Evolutionary conservation across 345 rosid genomes (phyloP).

Genomic region (Alliaria petiolata): DNA sequence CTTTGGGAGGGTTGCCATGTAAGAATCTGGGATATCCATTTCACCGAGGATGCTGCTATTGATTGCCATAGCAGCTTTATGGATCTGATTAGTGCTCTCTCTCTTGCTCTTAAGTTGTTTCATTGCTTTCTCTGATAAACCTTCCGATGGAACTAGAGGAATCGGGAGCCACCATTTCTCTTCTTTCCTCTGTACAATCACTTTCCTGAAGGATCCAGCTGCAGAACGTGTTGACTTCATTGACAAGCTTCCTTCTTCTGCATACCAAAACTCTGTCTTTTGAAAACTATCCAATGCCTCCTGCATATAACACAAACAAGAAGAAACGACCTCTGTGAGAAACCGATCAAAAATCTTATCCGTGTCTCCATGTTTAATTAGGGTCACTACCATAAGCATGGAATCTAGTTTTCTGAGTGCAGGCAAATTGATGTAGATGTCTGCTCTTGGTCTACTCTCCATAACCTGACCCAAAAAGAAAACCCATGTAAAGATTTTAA

Average conservation of each 20-base stretch:
- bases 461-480: slow-evolving; percentile 45
- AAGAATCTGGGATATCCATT: slow-evolving; percentile 84
- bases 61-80: slow-evolving; percentile 94
- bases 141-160: slow-evolving; percentile 65
- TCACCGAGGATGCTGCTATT: slow-evolving; percentile 67
- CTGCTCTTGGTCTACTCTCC: slow-evolving; percentile 70
- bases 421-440: slow-evolving; percentile 80
- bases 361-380: too few species aligned
- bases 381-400: slow-evolving; percentile 65
- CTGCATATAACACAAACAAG: slow-evolving; percentile 36
- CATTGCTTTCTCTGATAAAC: slow-evolving; percentile 74
- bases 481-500: too few species aligned
- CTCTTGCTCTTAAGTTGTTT: slow-evolving; percentile 58
- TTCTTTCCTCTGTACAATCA: slow-evolving; percentile 60
- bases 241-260: slow-evolving; percentile 69
- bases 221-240: slow-evolving; percentile 51
- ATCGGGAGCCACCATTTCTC: slow-evolving; percentile 97
- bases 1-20: slow-evolving; percentile 78
- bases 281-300: slow-evolving; percentile 76
- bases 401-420: slow-evolving; percentile 85
- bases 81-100: slow-evolving; percentile 72
- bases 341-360: background rate
- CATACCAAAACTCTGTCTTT: slow-evolving; percentile 86
- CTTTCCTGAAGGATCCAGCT: slow-evolving; percentile 61
- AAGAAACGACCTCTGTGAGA: background rate